A percentile compares a stretch with the other conserved stretches of the same genome.
phyloP scores from a whole-genome alignment of 495 filamentous ascomycete species.

The Neurospora sp. region DNA sequence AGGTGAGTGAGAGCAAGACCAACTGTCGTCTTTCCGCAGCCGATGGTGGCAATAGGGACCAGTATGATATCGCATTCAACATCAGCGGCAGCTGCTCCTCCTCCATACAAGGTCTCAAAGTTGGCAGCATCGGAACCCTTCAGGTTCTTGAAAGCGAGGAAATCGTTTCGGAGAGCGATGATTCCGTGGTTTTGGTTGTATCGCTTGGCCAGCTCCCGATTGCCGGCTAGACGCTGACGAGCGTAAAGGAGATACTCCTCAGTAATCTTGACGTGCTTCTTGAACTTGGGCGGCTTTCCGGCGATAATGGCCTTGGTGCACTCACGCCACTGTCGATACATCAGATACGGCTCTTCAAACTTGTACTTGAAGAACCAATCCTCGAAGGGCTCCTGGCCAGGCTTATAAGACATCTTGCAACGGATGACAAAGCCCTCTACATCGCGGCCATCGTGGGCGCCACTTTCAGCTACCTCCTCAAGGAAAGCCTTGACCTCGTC shows the following conservation, averaged over 20 bases:
- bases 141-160: slow-evolving; percentile 66
- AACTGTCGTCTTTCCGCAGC: slow-evolving; percentile 94
- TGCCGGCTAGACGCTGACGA: slow-evolving; percentile 53
- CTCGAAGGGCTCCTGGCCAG: slow-evolving; percentile 37
- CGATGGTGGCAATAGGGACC: slow-evolving; percentile 81
- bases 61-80: slow-evolving; percentile 60
- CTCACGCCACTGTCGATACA: slow-evolving; percentile 98
- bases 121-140: slow-evolving; percentile 66
- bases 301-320: slow-evolving; percentile 83
- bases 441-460: slow-evolving; percentile 78
- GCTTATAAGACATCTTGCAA: slow-evolving; percentile 51
- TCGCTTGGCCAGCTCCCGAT: slow-evolving; percentile 50
- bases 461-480: slow-evolving; percentile 71
- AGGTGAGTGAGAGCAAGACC: slow-evolving; percentile 72
- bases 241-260: slow-evolving; percentile 83
- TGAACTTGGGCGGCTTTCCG: slow-evolving; percentile 62
- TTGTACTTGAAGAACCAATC: slow-evolving; percentile 99
- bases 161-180: slow-evolving; percentile 79
- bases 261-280: slow-evolving; percentile 83
- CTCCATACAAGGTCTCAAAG: slow-evolving; percentile 24
- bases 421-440: slow-evolving; percentile 96
- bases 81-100: slow-evolving; percentile 20
- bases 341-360: slow-evolving; percentile 95
- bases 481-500: slow-evolving; percentile 66
- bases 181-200: slow-evolving; percentile 94